Evolutionary conservation across 306 rosid genomes (phyloP), one percentile per base, ranked within the genome.

Genomic region (Geum urbanum): DNA sequence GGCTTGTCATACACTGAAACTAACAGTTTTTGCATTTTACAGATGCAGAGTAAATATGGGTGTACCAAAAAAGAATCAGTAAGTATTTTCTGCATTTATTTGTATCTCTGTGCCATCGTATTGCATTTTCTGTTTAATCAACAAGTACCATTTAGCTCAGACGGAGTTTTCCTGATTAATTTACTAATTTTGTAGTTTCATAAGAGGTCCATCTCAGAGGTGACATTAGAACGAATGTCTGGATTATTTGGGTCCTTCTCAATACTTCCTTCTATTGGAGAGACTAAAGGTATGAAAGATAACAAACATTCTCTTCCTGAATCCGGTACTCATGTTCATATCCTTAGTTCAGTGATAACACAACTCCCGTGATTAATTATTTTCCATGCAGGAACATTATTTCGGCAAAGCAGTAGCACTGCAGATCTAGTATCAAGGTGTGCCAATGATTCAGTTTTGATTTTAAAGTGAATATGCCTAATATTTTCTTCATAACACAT

Each of bases 1-100:
- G 73, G 46, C n/a, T 69, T 18, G 57, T 52, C 53, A 35, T 69
- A 16, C 49, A 10, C 66, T 72, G 46, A 44, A 60, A 67, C 76
- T 86, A 56, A 58, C 41, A 47, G 35, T 48, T 72, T 58, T 78
- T 82, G 67, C 62, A 72, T 73, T 63, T 69, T 76, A 74, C 95
- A 95, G 99, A 73, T 89, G 83, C 96, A 91, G 76, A 84, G 82
- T 77, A 91, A 84, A 86, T 95, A 79, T 65, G 99, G 97, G 48
- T 80, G 80, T 80, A 69, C 86, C 50, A 89, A 75, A 80, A 89
- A 76, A 75, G 91, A 79, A 83, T 54, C 90, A 5, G 97, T 91
- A 81, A 87, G 96, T 44, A 63, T 62, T 53, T 50, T 55, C 46
- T 70, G 39, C 62, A 51, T 19, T 70, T 14, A 19, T 41, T 41